Base-by-base conservation (phyloP, 106 monocot species). In the Allium sativum region DNA sequence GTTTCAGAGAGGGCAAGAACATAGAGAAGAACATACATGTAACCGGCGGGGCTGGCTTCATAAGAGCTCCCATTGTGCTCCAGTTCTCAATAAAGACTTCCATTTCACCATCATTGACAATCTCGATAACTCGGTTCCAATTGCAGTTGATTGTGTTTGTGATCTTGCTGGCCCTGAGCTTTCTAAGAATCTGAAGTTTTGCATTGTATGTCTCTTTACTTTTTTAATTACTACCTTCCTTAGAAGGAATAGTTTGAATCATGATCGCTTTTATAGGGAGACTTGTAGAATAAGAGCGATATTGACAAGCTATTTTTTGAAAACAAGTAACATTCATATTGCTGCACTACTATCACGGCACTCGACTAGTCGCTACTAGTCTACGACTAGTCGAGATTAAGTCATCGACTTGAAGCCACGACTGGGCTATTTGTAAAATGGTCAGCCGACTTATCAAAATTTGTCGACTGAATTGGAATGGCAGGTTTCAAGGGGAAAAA, bases 11-110 rank as follows among this genome's bases (percentile, higher is more conserved):
- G 45, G 51, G 44, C 53, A 47, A 62, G 42, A 31, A 31, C 31
- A 31, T 31, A 31, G 47, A 15, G 8, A 53, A 69, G 66, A 77
- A 67, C 53, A 65, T 88, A 10, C 68, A 83, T 46, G 83, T 88
- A 51, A 88, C 88, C 7, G 88, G 88, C 10, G 88, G 88, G n/a
- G 80, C 88, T 51, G 88, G 88, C n/a, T 88, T 83, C 79, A 83
- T 88, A 44, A 83, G 88, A 10, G 83, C 77, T 1, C 88, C 83
- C 74, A 88, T 83, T 43, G 83, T 83, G 63, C 71, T 88, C 31
- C 88, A 88, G 74, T 88, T 46, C 80, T 88, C 43, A 74, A 55
- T 59, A 80, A 77, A n/a, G 88, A 83, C 0, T 88, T 72, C 77
- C 52, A 46, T 22, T 83, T 88, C 48, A 45, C 57, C 66, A 64